Base-by-base conservation (phyloP, 371 early-diverging fungal species). In the Mortierella sp. region DNA sequence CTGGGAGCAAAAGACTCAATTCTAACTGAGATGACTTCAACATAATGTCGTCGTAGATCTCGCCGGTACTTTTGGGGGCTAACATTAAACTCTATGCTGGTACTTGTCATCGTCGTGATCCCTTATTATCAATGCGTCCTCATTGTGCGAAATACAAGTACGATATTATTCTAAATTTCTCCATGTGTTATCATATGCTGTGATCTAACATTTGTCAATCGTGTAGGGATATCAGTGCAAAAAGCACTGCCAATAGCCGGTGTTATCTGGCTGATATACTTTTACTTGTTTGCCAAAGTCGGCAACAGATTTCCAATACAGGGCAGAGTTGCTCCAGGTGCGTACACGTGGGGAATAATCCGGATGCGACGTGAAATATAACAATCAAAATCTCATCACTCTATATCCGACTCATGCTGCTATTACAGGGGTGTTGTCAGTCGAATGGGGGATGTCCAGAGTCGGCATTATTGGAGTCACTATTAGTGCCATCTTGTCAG, bases 391-490 rank as follows among this genome's bases (percentile, higher is more conserved):
- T 26, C 55, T 54, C 55, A 34, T 19, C 57, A 35, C 8, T 3
- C 71, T 73, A 12, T 13, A 17, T 62, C 26, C 37, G 29, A 28
- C 37, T 15, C 15, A 26, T 54, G n/a, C n/a, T 51, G 0, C 28
- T 34, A 13, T 37, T 17, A 43, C 61, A 66, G 73, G 72, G 28
- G 56, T 76, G 37, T 37, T 75, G 35, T 71, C 74, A 13, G 63
- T 69, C 32, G 66, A 82, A 34, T 72, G 72, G 29, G 89, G 90
- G 8, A 92, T 96, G 57, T 91, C 94, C 32, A 88, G 96, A 32
- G 91, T 95, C 0, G 93, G 96, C 23, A 89, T 95, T 22, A 83
- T 97, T 8, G 98, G 98, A 32, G 96, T 97, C 40, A 93, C 96
- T 0, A 74, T 97, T 42, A 97, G 96, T 87, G 96, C 98, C 0